These are phyloP conservation scores for Keqinozyma sinolaborantium DNA, from an alignment of 1,139 yeast species.

Conservation along the genomic window DNA sequence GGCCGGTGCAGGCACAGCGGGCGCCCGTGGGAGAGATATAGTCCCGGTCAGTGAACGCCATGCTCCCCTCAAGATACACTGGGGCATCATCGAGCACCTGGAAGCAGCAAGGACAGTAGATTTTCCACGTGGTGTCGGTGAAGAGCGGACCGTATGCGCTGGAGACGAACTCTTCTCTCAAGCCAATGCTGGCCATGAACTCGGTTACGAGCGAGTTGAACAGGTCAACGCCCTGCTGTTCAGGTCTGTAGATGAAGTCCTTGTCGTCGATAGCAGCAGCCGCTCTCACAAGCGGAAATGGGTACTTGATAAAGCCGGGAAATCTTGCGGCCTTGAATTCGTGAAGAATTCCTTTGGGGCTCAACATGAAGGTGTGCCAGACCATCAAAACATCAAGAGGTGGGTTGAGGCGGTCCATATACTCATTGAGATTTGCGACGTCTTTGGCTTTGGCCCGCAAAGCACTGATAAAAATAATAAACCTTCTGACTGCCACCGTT, in stretches of 20 bases:
- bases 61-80: not conserved
- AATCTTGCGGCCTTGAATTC: slow-evolving; percentile 21
- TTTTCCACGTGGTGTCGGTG: slow-evolving; percentile 1
- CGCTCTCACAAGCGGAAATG: slow-evolving; percentile 14
- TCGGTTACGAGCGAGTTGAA: not conserved
- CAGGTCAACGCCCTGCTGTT: not conserved
- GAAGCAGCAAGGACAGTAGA: slow-evolving; percentile 2
- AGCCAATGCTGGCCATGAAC: slow-evolving; percentile 2
- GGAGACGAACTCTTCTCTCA: slow-evolving; percentile 4
- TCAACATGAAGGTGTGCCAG: slow-evolving; percentile 28
- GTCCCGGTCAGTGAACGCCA: slow-evolving; percentile 1
- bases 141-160: slow-evolving; percentile 6
- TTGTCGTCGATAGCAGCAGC: slow-evolving; percentile 2
- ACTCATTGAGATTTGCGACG: too few species aligned
- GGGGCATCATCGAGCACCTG: slow-evolving; percentile 1
- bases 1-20: slow-evolving; percentile 6
- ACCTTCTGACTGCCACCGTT: slow-evolving; percentile 26
- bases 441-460: too few species aligned
- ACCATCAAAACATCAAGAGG: slow-evolving; percentile 38
- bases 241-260: not conserved
- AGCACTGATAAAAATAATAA: slow-evolving; percentile 22
- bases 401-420: slow-evolving; percentile 14
- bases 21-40: not conserved
- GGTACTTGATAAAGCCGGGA: slow-evolving; percentile 16
- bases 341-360: slow-evolving; percentile 22